Evolutionary conservation across 768 basidiomycete genomes (phyloP), one percentile per base, ranked within the genome.

Genomic region (Suillus subaureus): DNA sequence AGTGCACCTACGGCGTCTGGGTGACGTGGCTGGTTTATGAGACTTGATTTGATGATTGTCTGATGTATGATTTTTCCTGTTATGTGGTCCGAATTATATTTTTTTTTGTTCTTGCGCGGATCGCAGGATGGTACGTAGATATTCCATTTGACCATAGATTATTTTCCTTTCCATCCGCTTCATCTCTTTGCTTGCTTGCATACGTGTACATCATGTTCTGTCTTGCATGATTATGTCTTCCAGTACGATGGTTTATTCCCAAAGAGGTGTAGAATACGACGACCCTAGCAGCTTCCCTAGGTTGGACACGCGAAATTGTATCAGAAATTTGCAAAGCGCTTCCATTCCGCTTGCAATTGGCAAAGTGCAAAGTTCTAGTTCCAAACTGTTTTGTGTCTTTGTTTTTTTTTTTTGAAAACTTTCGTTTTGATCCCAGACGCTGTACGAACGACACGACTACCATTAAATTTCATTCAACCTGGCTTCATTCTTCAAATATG

Each of bases 401-500:
- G 31, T n/a, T 12, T 35, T n/a, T 54, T 55, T 31, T 33, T 55
- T 21, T 51, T 16, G 12, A 23, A 49, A 47, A 47, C 45, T 47
- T 47, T 47, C 21, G 15, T 51, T 51, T 26, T 51, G 51, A 51
- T 51, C 31, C 7, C 8, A 8, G 28, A 51, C 49, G 15, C 18
- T 56, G n/a, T 37, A 52, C 28, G 12, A 56, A 56, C 52, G 28
- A 26, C 15, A 28, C 15, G 51, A 39, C n/a, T 26, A 28, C 23
- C 23, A 23, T 23, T 23, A 49, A 6, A 49, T 49, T 58, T 60
- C 39, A 58, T 60, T 18, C 87, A 87, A 78, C 76, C 86, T 89
- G 89, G 89, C 88, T 70, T 87, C 85, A 64, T 78, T 90, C 78
- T 88, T 89, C 73, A 86, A 82, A 68, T 81, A 83, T 75, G 78